Evolutionary conservation across 2,329 filamentous ascomycete species (phyloP).

Genomic region (Didymella keratinophila): DNA sequence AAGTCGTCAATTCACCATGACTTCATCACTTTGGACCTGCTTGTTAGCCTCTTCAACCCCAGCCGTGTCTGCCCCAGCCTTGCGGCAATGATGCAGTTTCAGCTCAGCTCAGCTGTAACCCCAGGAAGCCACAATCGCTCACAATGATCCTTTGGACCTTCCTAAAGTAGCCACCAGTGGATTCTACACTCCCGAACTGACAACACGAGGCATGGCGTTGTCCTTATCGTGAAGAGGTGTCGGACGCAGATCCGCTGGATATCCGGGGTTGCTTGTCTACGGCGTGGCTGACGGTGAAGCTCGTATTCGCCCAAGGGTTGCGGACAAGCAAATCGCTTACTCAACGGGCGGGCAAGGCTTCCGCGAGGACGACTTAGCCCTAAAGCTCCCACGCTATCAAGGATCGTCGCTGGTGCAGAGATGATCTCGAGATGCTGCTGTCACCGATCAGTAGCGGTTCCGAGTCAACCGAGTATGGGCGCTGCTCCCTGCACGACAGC

Average conservation of each 20-base stretch:
- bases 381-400: slow-evolving; percentile 17
- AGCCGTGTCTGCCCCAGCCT: neutral
- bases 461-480: slow-evolving; percentile 1
- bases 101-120: neutral
- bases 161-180: neutral
- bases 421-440: slow-evolving; percentile 6
- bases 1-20: slow-evolving; percentile 1
- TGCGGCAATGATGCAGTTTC: neutral
- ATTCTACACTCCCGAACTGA: neutral
- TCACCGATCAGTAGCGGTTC: slow-evolving; percentile 4
- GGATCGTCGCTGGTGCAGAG: slow-evolving; percentile 13
- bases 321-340: slow-evolving; percentile 14
- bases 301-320: neutral
- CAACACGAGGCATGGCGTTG: neutral
- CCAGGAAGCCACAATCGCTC: neutral
- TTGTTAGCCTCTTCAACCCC: neutral
- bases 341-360: slow-evolving; percentile 16
- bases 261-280: neutral
- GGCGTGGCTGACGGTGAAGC: slow-evolving; percentile 10
- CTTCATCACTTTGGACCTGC: slow-evolving; percentile 3
- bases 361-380: neutral
- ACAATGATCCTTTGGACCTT: neutral
- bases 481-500: slow-evolving; percentile 1
- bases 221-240: neutral
- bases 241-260: slow-evolving; percentile 6